These are phyloP conservation scores for Thalassiosira profunda DNA, from an alignment of 108 stramenopile genomes.

Conservation along the genomic window DNA sequence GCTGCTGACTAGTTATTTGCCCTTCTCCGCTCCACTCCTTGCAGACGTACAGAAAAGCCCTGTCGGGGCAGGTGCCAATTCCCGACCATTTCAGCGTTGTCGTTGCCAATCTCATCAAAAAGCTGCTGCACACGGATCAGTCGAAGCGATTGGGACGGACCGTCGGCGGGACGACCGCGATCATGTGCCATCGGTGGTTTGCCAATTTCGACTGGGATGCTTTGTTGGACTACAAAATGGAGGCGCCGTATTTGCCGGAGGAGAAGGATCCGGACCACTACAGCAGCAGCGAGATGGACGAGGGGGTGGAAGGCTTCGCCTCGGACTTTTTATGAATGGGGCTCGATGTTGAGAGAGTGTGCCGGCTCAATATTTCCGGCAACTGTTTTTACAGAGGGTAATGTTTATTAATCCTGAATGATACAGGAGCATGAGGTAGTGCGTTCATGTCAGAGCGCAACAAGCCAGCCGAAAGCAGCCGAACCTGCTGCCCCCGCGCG, in stretches of 20 bases:
- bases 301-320: conserved; percentile 43
- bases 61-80: conserved; percentile 44
- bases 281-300: conserved; percentile 12
- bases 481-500: too few species aligned
- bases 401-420: too few species aligned
- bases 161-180: conserved; percentile 70
- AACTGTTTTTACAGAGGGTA: too few species aligned
- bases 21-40: neutral
- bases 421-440: too few species aligned
- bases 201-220: conserved; percentile 76
- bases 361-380: too few species aligned
- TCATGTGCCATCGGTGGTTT: conserved; percentile 89
- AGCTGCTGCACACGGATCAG: conserved; percentile 77
- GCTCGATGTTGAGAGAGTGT: neutral
- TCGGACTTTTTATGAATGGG: conserved; percentile 23
- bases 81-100: conserved; percentile 44
- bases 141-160: conserved; percentile 83
- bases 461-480: too few species aligned
- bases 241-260: conserved; percentile 37
- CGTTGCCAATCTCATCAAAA: conserved; percentile 64
- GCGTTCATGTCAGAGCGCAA: too few species aligned
- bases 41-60: conserved; percentile 47
- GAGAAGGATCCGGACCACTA: conserved; percentile 35
- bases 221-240: conserved; percentile 37
- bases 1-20: neutral